Percentiles rank a stretch among this genome's conserved stretches.
These are phyloP conservation scores for Cymbopogon citratus DNA, from an alignment of 176 grass and related monocot genomes.

Conservation along the genomic window DNA sequence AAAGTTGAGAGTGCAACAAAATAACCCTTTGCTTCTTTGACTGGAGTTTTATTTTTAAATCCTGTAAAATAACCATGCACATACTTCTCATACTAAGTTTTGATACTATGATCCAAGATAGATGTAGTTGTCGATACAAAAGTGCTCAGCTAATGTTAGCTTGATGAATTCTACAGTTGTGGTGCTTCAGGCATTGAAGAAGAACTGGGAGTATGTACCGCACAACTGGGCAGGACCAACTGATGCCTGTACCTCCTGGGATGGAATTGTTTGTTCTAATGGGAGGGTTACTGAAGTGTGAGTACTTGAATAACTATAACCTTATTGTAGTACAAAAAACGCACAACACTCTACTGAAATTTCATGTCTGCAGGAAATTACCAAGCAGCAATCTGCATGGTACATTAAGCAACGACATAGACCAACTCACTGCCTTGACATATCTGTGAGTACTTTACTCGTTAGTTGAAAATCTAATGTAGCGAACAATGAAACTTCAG, in stretches of 20 bases:
- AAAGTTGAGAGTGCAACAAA: not conserved
- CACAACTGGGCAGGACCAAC: conserved; percentile 54
- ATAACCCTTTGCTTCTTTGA: conserved; percentile 4
- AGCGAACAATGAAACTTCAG: not conserved
- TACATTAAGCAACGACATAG: conserved; percentile 48
- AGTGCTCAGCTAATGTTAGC: conserved; percentile 18
- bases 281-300: conserved; percentile 63
- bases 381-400: conserved; percentile 50
- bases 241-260: conserved; percentile 73
- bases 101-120: conserved; percentile 14
- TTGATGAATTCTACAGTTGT: conserved; percentile 42
- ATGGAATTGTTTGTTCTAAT: conserved; percentile 65
- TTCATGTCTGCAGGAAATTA: conserved; percentile 48
- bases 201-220: conserved; percentile 58
- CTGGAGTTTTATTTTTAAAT: not conserved
- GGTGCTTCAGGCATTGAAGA: conserved; percentile 47
- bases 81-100: conserved; percentile 3
- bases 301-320: conserved; percentile 22
- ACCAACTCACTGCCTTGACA: conserved; percentile 49
- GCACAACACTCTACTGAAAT: conserved; percentile 14
- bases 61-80: not conserved
- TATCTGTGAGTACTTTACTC: conserved; percentile 55
- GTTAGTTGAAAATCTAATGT: not conserved
- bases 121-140: not conserved
- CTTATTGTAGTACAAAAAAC: not conserved